A percentile compares a stretch with the other conserved stretches of the same genome.
Conservation (phyloP, 2,329 filamentous ascomycete genomes). For the Zymoseptoria ardabiliae region DNA sequence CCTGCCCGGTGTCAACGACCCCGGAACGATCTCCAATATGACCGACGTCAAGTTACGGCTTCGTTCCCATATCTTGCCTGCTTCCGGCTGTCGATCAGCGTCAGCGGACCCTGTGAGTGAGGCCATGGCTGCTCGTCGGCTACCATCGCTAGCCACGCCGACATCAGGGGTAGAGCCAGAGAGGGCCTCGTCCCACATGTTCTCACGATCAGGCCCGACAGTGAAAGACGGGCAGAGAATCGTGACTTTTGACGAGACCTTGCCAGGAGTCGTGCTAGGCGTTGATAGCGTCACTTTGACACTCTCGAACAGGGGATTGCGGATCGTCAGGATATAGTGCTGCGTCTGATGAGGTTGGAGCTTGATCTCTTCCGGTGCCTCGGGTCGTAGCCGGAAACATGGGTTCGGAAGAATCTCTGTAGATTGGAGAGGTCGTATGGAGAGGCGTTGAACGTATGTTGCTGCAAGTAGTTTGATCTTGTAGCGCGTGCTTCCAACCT, state of each 20-base stretch:
- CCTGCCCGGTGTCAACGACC: constrained; percentile 28
- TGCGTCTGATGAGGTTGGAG: constrained; percentile 43
- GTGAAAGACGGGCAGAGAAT: constrained; percentile 92
- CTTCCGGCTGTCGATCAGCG: constrained; percentile 60
- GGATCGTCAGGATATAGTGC: constrained; percentile 83
- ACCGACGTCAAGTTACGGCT: constrained; percentile 94
- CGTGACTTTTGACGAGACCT: constrained; percentile 72
- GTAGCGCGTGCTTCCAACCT: constrained; percentile 81
- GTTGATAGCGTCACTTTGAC: constrained; percentile 84
- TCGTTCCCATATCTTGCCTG: constrained; percentile 92
- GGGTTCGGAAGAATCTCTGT: constrained; percentile 17
- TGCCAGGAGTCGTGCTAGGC: constrained; percentile 68
- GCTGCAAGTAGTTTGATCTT: constrained; percentile 81
- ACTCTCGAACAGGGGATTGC: constrained; percentile 87
- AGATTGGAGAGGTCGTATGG: constrained; percentile 53
- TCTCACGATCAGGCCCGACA: constrained; percentile 83
- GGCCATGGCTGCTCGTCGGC: constrained; percentile 26
- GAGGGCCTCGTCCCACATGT: constrained; percentile 81
- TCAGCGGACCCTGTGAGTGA: constrained; percentile 34
- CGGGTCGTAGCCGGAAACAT: constrained; percentile 19
- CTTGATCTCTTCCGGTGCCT: constrained; percentile 9
- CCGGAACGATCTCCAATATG: constrained; percentile 78
- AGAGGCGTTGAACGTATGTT: constrained; percentile 78
- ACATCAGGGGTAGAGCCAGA: constrained; percentile 31
- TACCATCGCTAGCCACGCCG: constrained; percentile 16